Percentiles rank a stretch among this genome's conserved stretches.
phyloP scores from a whole-genome alignment of 2,329 filamentous ascomycete species.

The Ophiocordyceps camponoti-saundersi region DNA sequence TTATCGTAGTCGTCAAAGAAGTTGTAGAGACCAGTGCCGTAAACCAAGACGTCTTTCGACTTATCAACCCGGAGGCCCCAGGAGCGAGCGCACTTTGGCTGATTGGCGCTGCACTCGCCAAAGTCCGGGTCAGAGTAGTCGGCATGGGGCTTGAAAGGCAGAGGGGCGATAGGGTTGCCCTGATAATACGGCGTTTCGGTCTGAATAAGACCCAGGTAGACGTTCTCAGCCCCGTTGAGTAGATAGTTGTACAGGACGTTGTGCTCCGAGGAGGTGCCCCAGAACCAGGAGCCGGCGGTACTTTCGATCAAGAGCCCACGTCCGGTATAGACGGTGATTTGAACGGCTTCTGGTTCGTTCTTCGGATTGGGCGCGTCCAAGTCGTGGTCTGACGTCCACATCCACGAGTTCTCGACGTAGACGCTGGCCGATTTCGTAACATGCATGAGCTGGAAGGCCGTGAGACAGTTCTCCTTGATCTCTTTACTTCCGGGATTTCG shows the following conservation, averaged over 20 bases:
- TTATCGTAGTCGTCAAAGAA: slow-evolving; percentile 75
- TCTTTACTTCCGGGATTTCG: slow-evolving; percentile 49
- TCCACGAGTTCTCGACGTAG: slow-evolving; percentile 82
- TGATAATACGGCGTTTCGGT: slow-evolving; percentile 85
- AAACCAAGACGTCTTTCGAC: slow-evolving; percentile 50
- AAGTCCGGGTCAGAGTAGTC: slow-evolving; percentile 55
- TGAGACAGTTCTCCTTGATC: slow-evolving; percentile 53
- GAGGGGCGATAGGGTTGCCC: slow-evolving; percentile 57
- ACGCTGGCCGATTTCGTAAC: slow-evolving; percentile 44
- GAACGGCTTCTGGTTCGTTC: slow-evolving; percentile 40
- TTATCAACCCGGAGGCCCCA: slow-evolving; percentile 59
- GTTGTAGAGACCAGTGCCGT: slow-evolving; percentile 60
- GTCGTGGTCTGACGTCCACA: slow-evolving; percentile 84
- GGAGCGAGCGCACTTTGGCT: slow-evolving; percentile 47
- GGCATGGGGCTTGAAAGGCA: slow-evolving; percentile 39
- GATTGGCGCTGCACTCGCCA: slow-evolving; percentile 26
- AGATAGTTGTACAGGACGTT: slow-evolving; percentile 70
- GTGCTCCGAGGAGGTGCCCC: slow-evolving; percentile 56
- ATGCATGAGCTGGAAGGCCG: slow-evolving; percentile 55
- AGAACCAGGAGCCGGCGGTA: slow-evolving; percentile 60
- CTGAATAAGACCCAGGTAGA: slow-evolving; percentile 74
- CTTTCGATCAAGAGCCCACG: slow-evolving; percentile 71
- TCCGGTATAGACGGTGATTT: slow-evolving; percentile 78
- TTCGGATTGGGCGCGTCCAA: slow-evolving; percentile 42
- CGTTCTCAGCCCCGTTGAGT: slow-evolving; percentile 55